Percentiles rank a stretch among this genome's conserved stretches.
Conservation (phyloP, 1,284 basidiomycete species). For the Fistulinella cinereoalba region DNA sequence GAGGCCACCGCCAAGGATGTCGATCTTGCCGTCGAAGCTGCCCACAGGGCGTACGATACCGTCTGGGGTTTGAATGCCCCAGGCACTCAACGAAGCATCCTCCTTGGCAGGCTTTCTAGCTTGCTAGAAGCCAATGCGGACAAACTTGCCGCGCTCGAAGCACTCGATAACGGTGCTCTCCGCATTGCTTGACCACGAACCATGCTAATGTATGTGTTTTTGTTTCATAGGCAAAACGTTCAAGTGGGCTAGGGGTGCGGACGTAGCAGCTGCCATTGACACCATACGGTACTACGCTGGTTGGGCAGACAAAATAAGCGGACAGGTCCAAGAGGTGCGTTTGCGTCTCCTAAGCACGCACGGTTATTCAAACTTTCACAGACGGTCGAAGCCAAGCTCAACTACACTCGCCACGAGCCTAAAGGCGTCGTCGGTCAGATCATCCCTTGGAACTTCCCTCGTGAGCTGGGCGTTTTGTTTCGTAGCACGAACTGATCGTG, state of each 20-base stretch:
- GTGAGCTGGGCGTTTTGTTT: conserved; percentile 35
- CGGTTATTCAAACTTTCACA: conserved; percentile 17
- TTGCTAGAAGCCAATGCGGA: conserved; percentile 60
- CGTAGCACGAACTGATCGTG: not conserved
- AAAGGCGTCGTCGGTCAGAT: conserved; percentile 90
- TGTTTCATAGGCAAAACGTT: conserved; percentile 66
- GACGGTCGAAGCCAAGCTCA: conserved; percentile 69
- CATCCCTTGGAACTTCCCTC: conserved; percentile 77
- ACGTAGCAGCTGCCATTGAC: conserved; percentile 67
- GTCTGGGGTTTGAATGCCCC: conserved; percentile 55
- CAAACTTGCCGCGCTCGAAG: conserved; percentile 59
- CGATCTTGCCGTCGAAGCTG: conserved; percentile 73
- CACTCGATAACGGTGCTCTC: conserved; percentile 47
- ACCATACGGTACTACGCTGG: conserved; percentile 74
- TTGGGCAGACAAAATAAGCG: conserved; percentile 86
- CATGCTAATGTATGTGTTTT: not conserved
- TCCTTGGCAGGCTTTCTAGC: conserved; percentile 54
- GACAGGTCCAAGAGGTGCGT: conserved; percentile 69
- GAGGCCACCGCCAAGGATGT: conserved; percentile 72
- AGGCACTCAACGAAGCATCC: conserved; percentile 50
- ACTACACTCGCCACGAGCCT: conserved; percentile 88
- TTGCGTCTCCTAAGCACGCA: not conserved
- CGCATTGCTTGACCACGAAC: not conserved
- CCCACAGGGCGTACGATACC: conserved; percentile 67
- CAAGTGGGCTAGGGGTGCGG: conserved; percentile 66